phyloP scores from a whole-genome alignment of 768 basidiomycete species.

The Clavulina sp. region DNA sequence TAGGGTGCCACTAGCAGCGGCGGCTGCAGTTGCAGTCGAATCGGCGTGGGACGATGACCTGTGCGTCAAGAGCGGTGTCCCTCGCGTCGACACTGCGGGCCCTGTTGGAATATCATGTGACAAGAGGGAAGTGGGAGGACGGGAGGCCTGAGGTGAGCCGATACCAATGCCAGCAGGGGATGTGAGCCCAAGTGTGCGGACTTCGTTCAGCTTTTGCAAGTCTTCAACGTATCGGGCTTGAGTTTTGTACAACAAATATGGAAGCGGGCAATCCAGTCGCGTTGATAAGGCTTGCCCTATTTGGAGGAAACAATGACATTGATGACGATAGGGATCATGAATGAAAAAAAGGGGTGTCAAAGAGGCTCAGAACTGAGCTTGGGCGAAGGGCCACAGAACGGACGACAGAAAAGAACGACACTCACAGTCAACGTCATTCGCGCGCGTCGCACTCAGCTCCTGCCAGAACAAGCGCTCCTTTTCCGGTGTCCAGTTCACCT shows the following conservation, averaged over 20 bases:
- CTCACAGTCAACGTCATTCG: constrained; percentile 65
- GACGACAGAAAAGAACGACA: too few relatives aligned
- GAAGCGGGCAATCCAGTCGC: constrained; percentile 64
- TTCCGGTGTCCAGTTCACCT: constrained; percentile 76
- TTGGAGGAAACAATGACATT: too few relatives aligned
- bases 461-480: constrained; percentile 81
- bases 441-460: constrained; percentile 61
- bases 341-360: not conserved
- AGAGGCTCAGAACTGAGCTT: not conserved
- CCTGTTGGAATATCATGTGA: not conserved
- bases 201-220: constrained; percentile 32
- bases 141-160: too few relatives aligned
- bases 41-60: not conserved
- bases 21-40: not conserved
- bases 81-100: not conserved
- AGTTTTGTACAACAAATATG: constrained; percentile 70
- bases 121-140: not conserved
- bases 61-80: not conserved
- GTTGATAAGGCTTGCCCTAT: constrained; percentile 75
- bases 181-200: constrained; percentile 1
- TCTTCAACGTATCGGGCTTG: constrained; percentile 76
- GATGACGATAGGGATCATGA: too few relatives aligned
- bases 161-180: too few relatives aligned
- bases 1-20: not conserved
- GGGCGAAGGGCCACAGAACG: not conserved